A percentile compares a stretch with the other conserved stretches of the same genome.
Evolutionary conservation across 164 flowering plant genomes (phyloP).

Genomic region (Stephania yunnanensis): DNA sequence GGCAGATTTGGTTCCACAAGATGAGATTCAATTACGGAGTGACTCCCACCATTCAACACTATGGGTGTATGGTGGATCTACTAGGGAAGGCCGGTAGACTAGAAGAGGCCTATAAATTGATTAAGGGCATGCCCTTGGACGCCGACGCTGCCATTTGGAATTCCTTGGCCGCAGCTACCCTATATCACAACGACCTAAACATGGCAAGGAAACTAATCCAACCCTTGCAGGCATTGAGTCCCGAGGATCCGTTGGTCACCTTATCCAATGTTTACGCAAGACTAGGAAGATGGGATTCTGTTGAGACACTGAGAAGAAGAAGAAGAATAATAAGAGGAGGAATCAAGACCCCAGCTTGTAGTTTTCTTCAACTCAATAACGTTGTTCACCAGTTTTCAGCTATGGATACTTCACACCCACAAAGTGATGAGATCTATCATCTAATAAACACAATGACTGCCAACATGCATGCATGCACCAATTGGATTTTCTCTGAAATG

Average conservation of each 20-base stretch:
- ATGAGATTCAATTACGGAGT: conserved; percentile 13
- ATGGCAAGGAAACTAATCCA: conserved; percentile 10
- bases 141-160: conserved; percentile 21
- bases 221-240: neutral
- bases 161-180: conserved; percentile 15
- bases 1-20: conserved; percentile 13
- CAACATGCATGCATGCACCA: neutral
- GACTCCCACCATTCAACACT: conserved; percentile 19
- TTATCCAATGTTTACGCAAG: conserved; percentile 16
- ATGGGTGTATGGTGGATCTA: conserved; percentile 24
- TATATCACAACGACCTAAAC: conserved; percentile 8
- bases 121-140: conserved; percentile 15
- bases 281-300: conserved; percentile 20
- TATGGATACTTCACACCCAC: conserved; percentile 4
- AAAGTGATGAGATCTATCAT: conserved; percentile 10
- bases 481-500: neutral
- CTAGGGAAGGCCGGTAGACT: conserved; percentile 17
- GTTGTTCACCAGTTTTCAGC: conserved; percentile 15
- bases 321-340: conserved; percentile 5
- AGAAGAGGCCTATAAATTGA: conserved; percentile 16
- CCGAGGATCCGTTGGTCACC: conserved; percentile 9
- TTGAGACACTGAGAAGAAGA: conserved; percentile 16
- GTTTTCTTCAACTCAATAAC: conserved; percentile 12
- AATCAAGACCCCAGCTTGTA: conserved; percentile 8
- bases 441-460: conserved; percentile 9